Evolutionary conservation across 2,329 filamentous ascomycete genomes (phyloP), one percentile per base, ranked within the genome.

Genomic region (Graphilbum fragrans): DNA sequence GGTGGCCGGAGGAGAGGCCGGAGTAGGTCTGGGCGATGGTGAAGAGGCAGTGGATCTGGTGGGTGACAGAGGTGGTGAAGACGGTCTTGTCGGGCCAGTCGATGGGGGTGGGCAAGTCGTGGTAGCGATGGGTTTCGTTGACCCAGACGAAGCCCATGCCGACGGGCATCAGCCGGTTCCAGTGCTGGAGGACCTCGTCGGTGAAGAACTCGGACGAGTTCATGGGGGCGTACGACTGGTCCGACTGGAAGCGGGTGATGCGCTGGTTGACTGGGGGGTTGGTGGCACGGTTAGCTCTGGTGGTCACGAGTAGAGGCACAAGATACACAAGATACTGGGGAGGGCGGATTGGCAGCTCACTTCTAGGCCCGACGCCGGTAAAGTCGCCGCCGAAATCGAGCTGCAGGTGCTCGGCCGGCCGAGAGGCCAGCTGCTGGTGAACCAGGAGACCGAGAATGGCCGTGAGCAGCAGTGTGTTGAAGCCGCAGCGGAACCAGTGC

Each of bases 11-110:
- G 37, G 54, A 59, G 37, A 66, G 52, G 19, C 61, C 63, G 0
- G 62, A 64, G 53, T 65, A 66, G 6, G 60, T 65, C 48, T 65
- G 60, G 25, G 61, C 61, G 34, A 66, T 60, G 46, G 62, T 59
- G 49, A 60, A 65, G 52, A 60, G 45, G 45, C 58, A 61, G 50
- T 61, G 58, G 38, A 61, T 50, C 44, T 60, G 56, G 46, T 61
- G 58, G 2, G 59, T 61, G 39, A 60, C 52, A 6, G 58, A 58
- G 3, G 58, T 59, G 32, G 58, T 60, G 42, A 58, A 61, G 41
- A 60, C 58, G 8, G 56, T 57, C 52, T 57, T 55, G 38, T 58
- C 55, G 19, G 51, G 50, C 49, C 53, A 56, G n/a, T 58, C 52
- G 41, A 59, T 53, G 25, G 57, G 57, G n/a, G 49, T 52, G 5